These are phyloP conservation scores for Saccharomyces hybrid DNA, from an alignment of 1,139 yeast genomes.

Conservation along the genomic window DNA sequence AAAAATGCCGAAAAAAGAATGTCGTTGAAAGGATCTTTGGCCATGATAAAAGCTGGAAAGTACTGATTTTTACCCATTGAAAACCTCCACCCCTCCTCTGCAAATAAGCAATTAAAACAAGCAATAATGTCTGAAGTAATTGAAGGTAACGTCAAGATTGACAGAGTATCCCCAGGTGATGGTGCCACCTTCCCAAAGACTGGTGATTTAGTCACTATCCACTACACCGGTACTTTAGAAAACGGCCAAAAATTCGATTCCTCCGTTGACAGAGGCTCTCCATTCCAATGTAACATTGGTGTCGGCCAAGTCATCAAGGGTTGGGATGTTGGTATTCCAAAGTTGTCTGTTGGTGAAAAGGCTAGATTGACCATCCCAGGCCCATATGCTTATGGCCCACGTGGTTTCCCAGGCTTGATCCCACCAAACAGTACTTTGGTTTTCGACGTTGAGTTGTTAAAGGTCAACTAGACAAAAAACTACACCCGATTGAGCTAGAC, in stretches of 20 bases:
- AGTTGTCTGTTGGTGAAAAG: constrained; percentile 85
- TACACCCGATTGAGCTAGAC: background rate
- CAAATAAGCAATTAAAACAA: background rate
- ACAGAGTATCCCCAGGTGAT: constrained; percentile 46
- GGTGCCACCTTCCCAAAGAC: constrained; percentile 76
- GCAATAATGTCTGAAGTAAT: constrained; percentile 30
- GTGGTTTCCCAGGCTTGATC: constrained; percentile 93
- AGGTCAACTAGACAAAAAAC: constrained; percentile 48
- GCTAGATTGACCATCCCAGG: constrained; percentile 90
- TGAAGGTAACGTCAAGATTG: constrained; percentile 37
- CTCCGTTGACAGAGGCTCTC: constrained; percentile 87
- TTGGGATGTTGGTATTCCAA: constrained; percentile 90
- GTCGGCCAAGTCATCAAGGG: constrained; percentile 95
- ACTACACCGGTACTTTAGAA: constrained; percentile 91
- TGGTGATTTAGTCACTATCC: constrained; percentile 87
- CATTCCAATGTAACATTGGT: constrained; percentile 89
- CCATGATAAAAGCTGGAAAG: too few relatives aligned
- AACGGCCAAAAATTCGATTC: constrained; percentile 94
- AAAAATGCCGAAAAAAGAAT: background rate
- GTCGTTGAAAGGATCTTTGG: background rate
- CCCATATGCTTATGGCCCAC: constrained; percentile 84
- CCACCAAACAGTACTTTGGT: constrained; percentile 93
- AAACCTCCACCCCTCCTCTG: background rate
- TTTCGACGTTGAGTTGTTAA: constrained; percentile 86
- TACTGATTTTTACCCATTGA: background rate